Percentiles rank a stretch among this genome's conserved stretches.
Conservation (phyloP, 2,329 filamentous ascomycete genomes). For the Neodidymelliopsis sp. region DNA sequence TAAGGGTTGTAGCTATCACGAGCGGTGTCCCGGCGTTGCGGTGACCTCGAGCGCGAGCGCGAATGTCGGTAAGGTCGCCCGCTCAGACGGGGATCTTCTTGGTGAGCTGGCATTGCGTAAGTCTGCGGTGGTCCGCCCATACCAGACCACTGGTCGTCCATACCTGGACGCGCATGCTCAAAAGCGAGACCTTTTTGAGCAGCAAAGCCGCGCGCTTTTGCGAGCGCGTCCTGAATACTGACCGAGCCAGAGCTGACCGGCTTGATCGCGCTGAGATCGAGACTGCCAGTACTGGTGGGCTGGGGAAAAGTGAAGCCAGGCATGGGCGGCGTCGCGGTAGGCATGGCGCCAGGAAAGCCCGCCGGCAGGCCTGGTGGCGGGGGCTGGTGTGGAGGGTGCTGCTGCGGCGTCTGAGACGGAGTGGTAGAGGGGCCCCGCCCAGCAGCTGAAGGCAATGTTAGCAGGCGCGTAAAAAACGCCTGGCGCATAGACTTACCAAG, state of each 20-base stretch:
- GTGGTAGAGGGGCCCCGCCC: slow-evolving; percentile 56
- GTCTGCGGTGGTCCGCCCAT: slow-evolving; percentile 37
- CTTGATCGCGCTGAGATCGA: slow-evolving; percentile 82
- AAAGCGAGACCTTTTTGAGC: slow-evolving; percentile 76
- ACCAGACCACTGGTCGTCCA: slow-evolving; percentile 54
- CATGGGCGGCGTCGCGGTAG: slow-evolving; percentile 52
- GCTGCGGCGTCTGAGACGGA: slow-evolving; percentile 56
- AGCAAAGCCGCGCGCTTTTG: slow-evolving; percentile 82
- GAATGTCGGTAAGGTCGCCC: slow-evolving; percentile 70
- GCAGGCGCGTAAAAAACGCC: background rate
- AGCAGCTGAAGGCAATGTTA: slow-evolving; percentile 47
- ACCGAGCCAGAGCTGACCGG: slow-evolving; percentile 82
- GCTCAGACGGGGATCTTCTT: slow-evolving; percentile 58
- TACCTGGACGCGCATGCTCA: slow-evolving; percentile 51
- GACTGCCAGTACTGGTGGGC: slow-evolving; percentile 75
- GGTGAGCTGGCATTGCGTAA: slow-evolving; percentile 48
- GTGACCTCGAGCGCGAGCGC: slow-evolving; percentile 70
- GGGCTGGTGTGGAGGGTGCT: slow-evolving; percentile 50
- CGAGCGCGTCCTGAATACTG: slow-evolving; percentile 83
- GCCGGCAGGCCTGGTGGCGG: slow-evolving; percentile 54
- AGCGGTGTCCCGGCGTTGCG: slow-evolving; percentile 70
- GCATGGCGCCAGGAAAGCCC: slow-evolving; percentile 54
- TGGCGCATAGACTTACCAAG: slow-evolving; percentile 39
- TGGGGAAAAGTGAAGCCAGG: slow-evolving; percentile 65
- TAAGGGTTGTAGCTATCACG: slow-evolving; percentile 83